Evolutionary conservation across 768 basidiomycete species (phyloP).

Genomic region (Termitomyces sp.): DNA sequence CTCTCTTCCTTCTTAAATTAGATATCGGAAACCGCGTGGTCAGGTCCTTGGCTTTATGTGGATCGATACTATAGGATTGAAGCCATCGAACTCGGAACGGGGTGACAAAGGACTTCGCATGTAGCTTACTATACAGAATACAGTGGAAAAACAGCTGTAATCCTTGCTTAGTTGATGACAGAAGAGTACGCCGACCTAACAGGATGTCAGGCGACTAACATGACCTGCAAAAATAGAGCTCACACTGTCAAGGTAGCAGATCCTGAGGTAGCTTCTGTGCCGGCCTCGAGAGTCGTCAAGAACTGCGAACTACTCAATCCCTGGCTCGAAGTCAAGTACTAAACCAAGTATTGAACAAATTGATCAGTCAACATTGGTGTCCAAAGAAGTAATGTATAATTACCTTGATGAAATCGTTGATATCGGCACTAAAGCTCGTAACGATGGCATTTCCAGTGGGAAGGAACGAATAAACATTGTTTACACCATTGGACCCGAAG

Average conservation of each 20-base stretch:
- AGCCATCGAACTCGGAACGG: not conserved
- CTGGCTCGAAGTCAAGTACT: slow-evolving; percentile 50
- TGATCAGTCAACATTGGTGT: not conserved
- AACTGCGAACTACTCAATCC: slow-evolving; percentile 50
- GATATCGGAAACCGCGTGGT: no score
- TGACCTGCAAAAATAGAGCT: slow-evolving; percentile 13
- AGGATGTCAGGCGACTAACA: not conserved
- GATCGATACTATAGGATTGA: no score
- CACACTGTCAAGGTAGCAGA: slow-evolving; percentile 52
- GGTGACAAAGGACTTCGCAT: not conserved
- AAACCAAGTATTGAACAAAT: not conserved
- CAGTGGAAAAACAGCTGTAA: not conserved
- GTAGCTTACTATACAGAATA: not conserved
- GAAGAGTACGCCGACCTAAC: not conserved
- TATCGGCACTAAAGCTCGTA: slow-evolving; percentile 49
- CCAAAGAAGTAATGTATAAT: not conserved
- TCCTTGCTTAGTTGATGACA: not conserved
- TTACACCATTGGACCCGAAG: slow-evolving; percentile 48
- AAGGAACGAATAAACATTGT: slow-evolving; percentile 51
- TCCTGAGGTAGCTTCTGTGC: slow-evolving; percentile 62
- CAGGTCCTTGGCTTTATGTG: no score
- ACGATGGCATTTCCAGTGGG: slow-evolving; percentile 31
- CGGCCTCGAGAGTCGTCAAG: slow-evolving; percentile 56
- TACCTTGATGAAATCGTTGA: slow-evolving; percentile 51
- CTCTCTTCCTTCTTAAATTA: no score